Evolutionary conservation across 1,284 basidiomycete genomes (phyloP).

Genomic region (Coniferiporia weirii): DNA sequence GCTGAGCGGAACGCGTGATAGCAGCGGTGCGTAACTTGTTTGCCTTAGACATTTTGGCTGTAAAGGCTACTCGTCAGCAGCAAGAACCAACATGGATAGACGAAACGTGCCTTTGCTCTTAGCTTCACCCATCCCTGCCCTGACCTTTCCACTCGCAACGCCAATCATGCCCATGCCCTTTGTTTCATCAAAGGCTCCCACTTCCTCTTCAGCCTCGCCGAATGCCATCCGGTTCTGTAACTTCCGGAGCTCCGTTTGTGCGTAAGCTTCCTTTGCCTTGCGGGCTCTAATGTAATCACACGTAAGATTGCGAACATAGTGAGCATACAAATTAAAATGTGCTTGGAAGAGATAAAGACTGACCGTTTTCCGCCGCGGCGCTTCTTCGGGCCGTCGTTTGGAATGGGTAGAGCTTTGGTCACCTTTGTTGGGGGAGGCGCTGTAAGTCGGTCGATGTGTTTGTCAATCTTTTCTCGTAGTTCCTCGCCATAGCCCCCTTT

Average conservation of each 20-base stretch:
- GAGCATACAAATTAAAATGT: background rate
- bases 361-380: slow-evolving; percentile 91
- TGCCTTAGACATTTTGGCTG: slow-evolving; percentile 94
- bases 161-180: slow-evolving; percentile 98
- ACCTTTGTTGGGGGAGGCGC: slow-evolving; percentile 95
- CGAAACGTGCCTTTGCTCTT: slow-evolving; percentile 73
- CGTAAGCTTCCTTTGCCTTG: slow-evolving; percentile 95
- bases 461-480: slow-evolving; percentile 83
- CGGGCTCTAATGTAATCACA: slow-evolving; percentile 59
- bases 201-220: slow-evolving; percentile 93
- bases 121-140: slow-evolving; percentile 80
- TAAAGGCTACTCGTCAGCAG: slow-evolving; percentile 14
- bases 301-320: background rate
- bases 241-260: slow-evolving; percentile 94
- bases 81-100: background rate
- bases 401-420: slow-evolving; percentile 92
- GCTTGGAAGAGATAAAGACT: slow-evolving; percentile 21
- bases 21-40: slow-evolving; percentile 89
- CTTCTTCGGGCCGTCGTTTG: slow-evolving; percentile 93
- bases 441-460: slow-evolving; percentile 86
- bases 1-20: slow-evolving; percentile 69
- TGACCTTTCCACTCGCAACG: slow-evolving; percentile 76
- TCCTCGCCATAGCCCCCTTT: slow-evolving; percentile 77
- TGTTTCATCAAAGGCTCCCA: slow-evolving; percentile 94
- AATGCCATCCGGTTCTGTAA: slow-evolving; percentile 96